Conservation (phyloP, 83 land plant species). For the Picea abies region DNA sequence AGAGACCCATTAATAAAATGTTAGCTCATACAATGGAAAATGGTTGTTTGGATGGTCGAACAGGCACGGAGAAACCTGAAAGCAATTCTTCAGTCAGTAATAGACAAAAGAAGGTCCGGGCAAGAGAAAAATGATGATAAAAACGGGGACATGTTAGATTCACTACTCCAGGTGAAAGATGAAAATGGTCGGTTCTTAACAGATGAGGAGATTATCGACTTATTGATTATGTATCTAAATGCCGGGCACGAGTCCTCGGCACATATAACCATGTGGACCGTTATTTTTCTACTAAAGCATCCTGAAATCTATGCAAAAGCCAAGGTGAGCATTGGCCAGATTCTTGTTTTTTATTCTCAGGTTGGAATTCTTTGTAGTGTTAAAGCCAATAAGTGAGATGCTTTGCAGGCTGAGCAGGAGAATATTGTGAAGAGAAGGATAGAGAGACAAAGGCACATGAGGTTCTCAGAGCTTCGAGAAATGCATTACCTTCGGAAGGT, state of each 20-base stretch:
- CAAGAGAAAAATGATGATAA: slow-evolving; percentile 20
- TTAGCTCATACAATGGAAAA: background rate
- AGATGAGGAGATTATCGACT: slow-evolving; percentile 73
- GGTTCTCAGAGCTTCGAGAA: slow-evolving; percentile 44
- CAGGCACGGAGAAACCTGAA: slow-evolving; percentile 64
- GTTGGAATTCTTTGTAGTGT: background rate
- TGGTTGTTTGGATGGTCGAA: slow-evolving; percentile 2
- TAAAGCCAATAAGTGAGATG: background rate
- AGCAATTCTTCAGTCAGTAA: slow-evolving; percentile 41
- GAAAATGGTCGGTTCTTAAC: slow-evolving; percentile 53
- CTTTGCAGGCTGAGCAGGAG: slow-evolving; percentile 64
- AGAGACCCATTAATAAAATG: background rate
- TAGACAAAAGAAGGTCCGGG: slow-evolving; percentile 52
- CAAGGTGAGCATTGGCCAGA: slow-evolving; percentile 37
- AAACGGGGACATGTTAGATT: slow-evolving; percentile 66
- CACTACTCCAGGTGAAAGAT: slow-evolving; percentile 52
- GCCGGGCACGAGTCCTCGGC: slow-evolving; percentile 86
- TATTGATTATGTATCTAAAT: slow-evolving; percentile 59
- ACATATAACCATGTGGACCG: slow-evolving; percentile 76
- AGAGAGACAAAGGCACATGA: slow-evolving; percentile 38
- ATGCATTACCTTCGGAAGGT: slow-evolving; percentile 76
- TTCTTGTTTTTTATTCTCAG: background rate
- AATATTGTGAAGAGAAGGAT: slow-evolving; percentile 43
- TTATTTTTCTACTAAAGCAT: slow-evolving; percentile 44
- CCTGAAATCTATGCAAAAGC: slow-evolving; percentile 55